Evolutionary conservation across 1,139 yeast genomes (phyloP), one percentile per base, ranked within the genome.

Genomic region (Taphrina confusa): DNA sequence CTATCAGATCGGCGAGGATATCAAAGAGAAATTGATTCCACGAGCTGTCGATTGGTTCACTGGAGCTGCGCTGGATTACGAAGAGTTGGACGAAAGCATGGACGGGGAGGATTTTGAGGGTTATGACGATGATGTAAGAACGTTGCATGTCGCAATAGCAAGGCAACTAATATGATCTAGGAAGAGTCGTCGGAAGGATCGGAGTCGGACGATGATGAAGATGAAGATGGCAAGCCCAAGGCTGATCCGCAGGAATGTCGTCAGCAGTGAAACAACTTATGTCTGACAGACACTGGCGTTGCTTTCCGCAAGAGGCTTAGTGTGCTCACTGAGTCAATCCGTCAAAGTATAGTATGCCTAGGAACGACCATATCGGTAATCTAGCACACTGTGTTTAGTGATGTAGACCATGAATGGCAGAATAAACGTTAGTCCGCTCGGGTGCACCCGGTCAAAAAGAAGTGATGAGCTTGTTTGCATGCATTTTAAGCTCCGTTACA

Each of bases 11-110:
- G 99, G 98, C 64, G 99, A 92, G 75, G 94, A 90, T 71, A 84
- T 92, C 73, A 92, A 94, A 78, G 97, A 94, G 73, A 85, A 94
- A 74, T 81, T 92, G 72, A 86, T 92, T 67, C 97, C 97, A 66
- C 83, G 96, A 70, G 97, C 97, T 61, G 82, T 92, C 69, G 97
- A 91, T 74, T 92, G 97, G 97, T 92, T 89, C 73, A 91, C 97
- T 16, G 97, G 98, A 57, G 90, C 87, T 67, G 98, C 98, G n/a
- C 81, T 91, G 62, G 81, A 61, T 55, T 78, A 77, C 60, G 83
- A 77, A 36, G 82, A 77, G 27, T 65, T 70, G 49, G 72, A 70
- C 22, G 75, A 68, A 18, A 68, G 66, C 22, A 80, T 76, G 14
- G 84, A 77, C 11, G 85, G 79, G 22, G 82, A 77, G 8, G 85